These are phyloP conservation scores for Teratosphaeria gauchensis DNA, from an alignment of 2,329 filamentous ascomycete species.

Conservation along the genomic window DNA sequence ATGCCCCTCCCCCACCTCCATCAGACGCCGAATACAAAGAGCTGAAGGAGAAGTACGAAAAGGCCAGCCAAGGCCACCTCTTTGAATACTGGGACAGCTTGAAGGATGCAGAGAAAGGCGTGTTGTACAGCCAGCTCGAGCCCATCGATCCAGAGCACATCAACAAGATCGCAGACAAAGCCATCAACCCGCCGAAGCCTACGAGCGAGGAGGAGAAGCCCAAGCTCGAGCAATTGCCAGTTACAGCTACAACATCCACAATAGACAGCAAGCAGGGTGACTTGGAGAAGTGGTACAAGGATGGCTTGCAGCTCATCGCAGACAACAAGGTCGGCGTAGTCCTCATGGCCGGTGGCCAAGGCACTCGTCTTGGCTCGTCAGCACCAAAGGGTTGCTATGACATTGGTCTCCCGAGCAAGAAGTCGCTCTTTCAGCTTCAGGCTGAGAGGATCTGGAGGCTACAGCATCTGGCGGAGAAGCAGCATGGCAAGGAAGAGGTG, in stretches of 20 bases:
- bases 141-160: slow-evolving; percentile 76
- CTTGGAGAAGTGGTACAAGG: slow-evolving; percentile 73
- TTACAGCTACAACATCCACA: slow-evolving; percentile 77
- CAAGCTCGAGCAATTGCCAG: slow-evolving; percentile 76
- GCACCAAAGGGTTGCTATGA: slow-evolving; percentile 96
- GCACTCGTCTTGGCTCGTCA: slow-evolving; percentile 86
- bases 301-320: slow-evolving; percentile 55
- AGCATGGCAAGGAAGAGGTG: slow-evolving; percentile 50
- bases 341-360: slow-evolving; percentile 94
- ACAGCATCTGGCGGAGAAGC: slow-evolving; percentile 68
- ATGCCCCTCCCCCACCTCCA: slow-evolving; percentile 41
- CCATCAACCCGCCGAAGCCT: slow-evolving; percentile 63
- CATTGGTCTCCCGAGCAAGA: slow-evolving; percentile 84
- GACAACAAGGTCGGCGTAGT: slow-evolving; percentile 72
- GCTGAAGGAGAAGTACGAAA: slow-evolving; percentile 62
- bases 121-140: slow-evolving; percentile 71
- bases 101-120: slow-evolving; percentile 59
- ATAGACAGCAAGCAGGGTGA: slow-evolving; percentile 75
- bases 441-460: slow-evolving; percentile 85
- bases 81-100: slow-evolving; percentile 83
- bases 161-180: slow-evolving; percentile 74
- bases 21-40: slow-evolving; percentile 56
- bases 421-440: slow-evolving; percentile 96
- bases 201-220: slow-evolving; percentile 44
- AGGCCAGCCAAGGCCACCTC: slow-evolving; percentile 70